Evolutionary conservation across 176 grass and related monocot genomes (phyloP).

Genomic region (Aegilops bicornis): DNA sequence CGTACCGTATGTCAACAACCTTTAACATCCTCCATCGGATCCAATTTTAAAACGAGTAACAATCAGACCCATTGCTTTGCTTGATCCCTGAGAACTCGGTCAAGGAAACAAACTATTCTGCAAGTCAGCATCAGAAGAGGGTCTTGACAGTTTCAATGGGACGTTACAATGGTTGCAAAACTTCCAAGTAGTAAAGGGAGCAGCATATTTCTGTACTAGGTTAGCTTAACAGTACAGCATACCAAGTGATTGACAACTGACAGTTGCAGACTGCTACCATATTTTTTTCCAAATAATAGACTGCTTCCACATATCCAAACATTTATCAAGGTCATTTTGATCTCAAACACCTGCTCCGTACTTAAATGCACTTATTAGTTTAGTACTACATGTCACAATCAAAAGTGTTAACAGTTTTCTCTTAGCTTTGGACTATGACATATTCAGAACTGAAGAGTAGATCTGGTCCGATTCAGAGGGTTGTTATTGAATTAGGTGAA

Average conservation of each 20-base stretch:
- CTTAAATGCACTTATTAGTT: slow-evolving; percentile 7
- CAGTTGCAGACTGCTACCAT: neutral
- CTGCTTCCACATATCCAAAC: neutral
- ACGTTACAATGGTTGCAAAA: neutral
- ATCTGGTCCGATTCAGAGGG: slow-evolving; percentile 13
- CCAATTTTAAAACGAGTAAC: neutral
- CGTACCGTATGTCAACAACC: neutral
- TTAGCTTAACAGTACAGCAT: neutral
- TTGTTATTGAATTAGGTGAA: slow-evolving; percentile 40
- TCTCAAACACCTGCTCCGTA: slow-evolving; percentile 34
- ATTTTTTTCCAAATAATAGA: neutral
- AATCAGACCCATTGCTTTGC: neutral
- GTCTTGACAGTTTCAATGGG: neutral
- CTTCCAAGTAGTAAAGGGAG: neutral
- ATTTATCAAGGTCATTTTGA: slow-evolving; percentile 16
- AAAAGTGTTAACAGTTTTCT: slow-evolving; percentile 22
- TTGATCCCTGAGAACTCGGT: slow-evolving; percentile 15
- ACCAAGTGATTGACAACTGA: neutral
- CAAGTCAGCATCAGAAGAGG: slow-evolving; percentile 2
- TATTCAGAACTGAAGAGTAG: slow-evolving; percentile 16
- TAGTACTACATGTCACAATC: slow-evolving; percentile 10
- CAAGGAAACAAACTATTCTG: neutral
- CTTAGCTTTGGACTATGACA: slow-evolving; percentile 9
- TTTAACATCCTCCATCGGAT: neutral
- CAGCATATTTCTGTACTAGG: neutral